These are phyloP conservation scores for Salvia splendens DNA, from an alignment of 257 asterid genomes.

Conservation along the genomic window DNA sequence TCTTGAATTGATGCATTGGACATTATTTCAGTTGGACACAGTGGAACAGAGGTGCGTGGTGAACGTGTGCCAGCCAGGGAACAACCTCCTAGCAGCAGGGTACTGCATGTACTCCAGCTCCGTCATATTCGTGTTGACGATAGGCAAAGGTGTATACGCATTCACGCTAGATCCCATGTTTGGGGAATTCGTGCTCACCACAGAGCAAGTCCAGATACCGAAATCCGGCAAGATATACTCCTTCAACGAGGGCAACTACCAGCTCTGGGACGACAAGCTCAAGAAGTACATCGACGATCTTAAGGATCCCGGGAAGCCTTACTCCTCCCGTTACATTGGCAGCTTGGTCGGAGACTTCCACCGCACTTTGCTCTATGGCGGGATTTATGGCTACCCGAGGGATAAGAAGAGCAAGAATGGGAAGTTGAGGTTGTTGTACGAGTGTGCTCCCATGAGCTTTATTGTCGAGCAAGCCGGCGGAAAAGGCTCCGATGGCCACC, in stretches of 20 bases:
- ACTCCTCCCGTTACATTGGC: constrained; percentile 85
- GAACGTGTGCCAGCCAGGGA: constrained; percentile 91
- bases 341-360: constrained; percentile 94
- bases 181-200: constrained; percentile 90
- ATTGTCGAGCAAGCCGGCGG: constrained; percentile 98
- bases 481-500: constrained; percentile 81
- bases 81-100: constrained; percentile 87
- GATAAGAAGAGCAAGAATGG: constrained; percentile 88
- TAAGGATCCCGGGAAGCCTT: constrained; percentile 96
- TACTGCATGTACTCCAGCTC: constrained; percentile 99
- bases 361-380: constrained; percentile 78
- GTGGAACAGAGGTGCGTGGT: constrained; percentile 61
- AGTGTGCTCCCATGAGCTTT: constrained; percentile 97
- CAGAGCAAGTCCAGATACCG: constrained; percentile 71
- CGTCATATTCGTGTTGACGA: constrained; percentile 63
- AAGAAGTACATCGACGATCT: constrained; percentile 85
- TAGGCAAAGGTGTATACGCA: constrained; percentile 80
- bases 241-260: constrained; percentile 92
- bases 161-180: constrained; percentile 87
- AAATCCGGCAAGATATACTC: constrained; percentile 80
- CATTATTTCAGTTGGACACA: constrained; percentile 56
- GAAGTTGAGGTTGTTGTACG: constrained; percentile 86
- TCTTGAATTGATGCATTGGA: no score
- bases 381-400: constrained; percentile 85
- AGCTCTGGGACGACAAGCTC: constrained; percentile 81